Conservation (phyloP, 2,329 filamentous ascomycete genomes). For the Cryphonectria naterciae region DNA sequence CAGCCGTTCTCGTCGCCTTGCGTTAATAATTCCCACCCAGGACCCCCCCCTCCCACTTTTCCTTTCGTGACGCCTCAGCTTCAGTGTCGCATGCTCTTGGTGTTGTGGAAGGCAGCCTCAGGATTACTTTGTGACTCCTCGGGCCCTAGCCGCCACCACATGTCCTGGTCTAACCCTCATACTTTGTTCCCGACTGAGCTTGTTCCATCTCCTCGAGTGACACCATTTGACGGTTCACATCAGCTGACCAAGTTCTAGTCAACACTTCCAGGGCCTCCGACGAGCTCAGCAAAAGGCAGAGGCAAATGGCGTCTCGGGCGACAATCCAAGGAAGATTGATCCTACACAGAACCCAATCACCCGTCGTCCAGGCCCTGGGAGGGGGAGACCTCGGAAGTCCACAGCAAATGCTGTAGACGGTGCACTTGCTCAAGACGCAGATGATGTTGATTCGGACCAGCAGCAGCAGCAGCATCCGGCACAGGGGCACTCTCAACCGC, state of each 20-base stretch:
- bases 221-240: background rate
- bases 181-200: background rate
- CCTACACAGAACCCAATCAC: slow-evolving; percentile 62
- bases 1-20: slow-evolving; percentile 32
- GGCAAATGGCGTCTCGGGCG: slow-evolving; percentile 39
- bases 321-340: slow-evolving; percentile 48
- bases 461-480: slow-evolving; percentile 21
- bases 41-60: slow-evolving; percentile 4
- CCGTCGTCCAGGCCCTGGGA: slow-evolving; percentile 61
- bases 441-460: slow-evolving; percentile 17
- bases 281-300: slow-evolving; percentile 59
- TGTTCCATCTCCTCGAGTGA: background rate
- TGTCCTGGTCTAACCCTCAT: background rate
- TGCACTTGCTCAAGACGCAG: slow-evolving; percentile 1
- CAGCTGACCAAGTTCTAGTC: slow-evolving; percentile 44
- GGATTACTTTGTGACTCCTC: background rate
- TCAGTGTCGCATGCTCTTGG: background rate
- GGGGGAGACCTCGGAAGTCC: slow-evolving; percentile 56
- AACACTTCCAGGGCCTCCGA: slow-evolving; percentile 64
- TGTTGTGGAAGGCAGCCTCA: background rate
- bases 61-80: slow-evolving; percentile 12
- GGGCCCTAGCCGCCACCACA: background rate
- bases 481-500: slow-evolving; percentile 11
- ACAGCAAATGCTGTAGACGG: slow-evolving; percentile 35
- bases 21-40: background rate